These are phyloP conservation scores for Flueggea neowawraea DNA, from an alignment of 441 rosid genomes.

Conservation along the genomic window DNA sequence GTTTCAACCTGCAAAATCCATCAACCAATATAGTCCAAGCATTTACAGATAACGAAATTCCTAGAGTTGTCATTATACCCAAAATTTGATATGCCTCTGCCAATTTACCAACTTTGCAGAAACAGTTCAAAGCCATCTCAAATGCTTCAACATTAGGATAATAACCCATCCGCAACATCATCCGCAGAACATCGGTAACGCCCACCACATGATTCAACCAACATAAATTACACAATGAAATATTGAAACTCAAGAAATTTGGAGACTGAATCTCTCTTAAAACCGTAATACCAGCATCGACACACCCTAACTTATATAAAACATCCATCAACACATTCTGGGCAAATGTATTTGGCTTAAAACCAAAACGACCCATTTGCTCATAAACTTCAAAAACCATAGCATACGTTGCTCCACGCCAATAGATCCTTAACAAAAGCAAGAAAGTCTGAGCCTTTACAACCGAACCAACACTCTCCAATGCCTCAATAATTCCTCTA, in stretches of 20 bases:
- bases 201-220: constrained; percentile 34
- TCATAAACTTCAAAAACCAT: constrained; percentile 49
- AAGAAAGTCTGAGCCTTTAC: constrained; percentile 49
- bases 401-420: constrained; percentile 55
- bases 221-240: constrained; percentile 54
- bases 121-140: constrained; percentile 49
- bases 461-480: constrained; percentile 38
- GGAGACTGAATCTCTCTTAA: constrained; percentile 34
- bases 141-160: constrained; percentile 50
- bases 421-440: constrained; percentile 60
- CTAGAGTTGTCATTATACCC: constrained; percentile 44
- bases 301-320: constrained; percentile 33
- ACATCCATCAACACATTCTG: constrained; percentile 64
- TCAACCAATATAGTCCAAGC: constrained; percentile 53
- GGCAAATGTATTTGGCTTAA: constrained; percentile 52
- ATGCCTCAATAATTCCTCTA: constrained; percentile 32
- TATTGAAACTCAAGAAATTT: constrained; percentile 61
- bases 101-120: constrained; percentile 41
- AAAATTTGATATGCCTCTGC: constrained; percentile 47
- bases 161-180: constrained; percentile 52
- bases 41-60: constrained; percentile 44
- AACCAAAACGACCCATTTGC: constrained; percentile 49
- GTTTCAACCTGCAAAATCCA: constrained; percentile 37
- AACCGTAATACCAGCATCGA: constrained; percentile 35
- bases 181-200: constrained; percentile 35